Conservation (phyloP, 2,329 filamentous ascomycete genomes). For the Davidsoniella australis region DNA sequence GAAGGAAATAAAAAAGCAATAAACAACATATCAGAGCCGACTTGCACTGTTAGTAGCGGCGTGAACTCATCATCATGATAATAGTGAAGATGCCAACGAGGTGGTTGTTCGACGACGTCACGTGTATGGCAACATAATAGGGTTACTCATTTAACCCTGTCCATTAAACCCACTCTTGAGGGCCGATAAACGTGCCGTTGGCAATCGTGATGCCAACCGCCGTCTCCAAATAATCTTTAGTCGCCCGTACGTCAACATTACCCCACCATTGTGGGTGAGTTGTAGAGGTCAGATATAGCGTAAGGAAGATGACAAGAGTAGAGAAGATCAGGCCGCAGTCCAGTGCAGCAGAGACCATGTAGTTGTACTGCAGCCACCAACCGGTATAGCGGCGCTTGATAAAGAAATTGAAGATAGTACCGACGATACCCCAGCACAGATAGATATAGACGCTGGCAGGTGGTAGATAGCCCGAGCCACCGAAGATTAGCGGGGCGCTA, state of each 20-base stretch:
- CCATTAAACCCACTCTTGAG: no score
- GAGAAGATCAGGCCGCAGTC: constrained; percentile 50
- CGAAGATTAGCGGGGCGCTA: constrained; percentile 51
- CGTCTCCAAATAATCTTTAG: constrained; percentile 27
- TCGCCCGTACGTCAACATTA: constrained; percentile 31
- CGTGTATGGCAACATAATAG: no score
- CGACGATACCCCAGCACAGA: constrained; percentile 51
- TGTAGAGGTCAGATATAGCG: constrained; percentile 42
- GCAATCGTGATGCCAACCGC: constrained; percentile 21
- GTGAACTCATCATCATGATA: no score
- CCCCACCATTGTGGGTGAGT: constrained; percentile 45
- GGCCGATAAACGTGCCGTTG: no score
- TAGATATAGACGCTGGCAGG: constrained; percentile 57
- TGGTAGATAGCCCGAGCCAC: constrained; percentile 44
- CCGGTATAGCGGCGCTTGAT: constrained; percentile 47
- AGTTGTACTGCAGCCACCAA: constrained; percentile 69
- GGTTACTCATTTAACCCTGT: no score
- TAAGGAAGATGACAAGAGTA: constrained; percentile 54
- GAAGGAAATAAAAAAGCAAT: not conserved
- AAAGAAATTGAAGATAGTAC: constrained; percentile 50
- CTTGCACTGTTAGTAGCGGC: no score
- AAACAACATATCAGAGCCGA: not conserved
- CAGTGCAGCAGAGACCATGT: constrained; percentile 53
- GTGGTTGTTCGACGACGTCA: no score
- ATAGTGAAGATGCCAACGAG: no score